A percentile compares a stretch with the other conserved stretches of the same genome.
Evolutionary conservation across 164 flowering plant species (phyloP).

Genomic region (Warburgia ugandensis): DNA sequence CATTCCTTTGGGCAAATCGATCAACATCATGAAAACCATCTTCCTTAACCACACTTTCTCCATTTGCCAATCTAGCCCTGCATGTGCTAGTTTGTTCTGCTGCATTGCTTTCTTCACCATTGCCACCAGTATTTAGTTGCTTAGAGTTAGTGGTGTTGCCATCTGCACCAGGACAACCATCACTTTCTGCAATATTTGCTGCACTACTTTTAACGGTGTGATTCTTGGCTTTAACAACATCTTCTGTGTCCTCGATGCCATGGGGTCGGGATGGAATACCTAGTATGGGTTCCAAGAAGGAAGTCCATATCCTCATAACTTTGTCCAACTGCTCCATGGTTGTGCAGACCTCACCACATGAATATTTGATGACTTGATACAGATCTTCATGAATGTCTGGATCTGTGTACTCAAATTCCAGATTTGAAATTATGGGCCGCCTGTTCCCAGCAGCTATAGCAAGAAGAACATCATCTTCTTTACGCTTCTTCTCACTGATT

Average conservation of each 20-base stretch:
- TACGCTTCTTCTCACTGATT: slow-evolving; percentile 66
- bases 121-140: slow-evolving; percentile 32
- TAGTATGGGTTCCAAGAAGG: slow-evolving; percentile 74
- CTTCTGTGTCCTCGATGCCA: slow-evolving; percentile 71
- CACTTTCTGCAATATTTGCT: slow-evolving; percentile 38
- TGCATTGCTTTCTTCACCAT: slow-evolving; percentile 36
- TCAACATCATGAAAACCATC: slow-evolving; percentile 36
- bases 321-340: slow-evolving; percentile 71
- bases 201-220: slow-evolving; percentile 27
- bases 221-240: slow-evolving; percentile 47
- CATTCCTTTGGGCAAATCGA: slow-evolving; percentile 26
- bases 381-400: slow-evolving; percentile 75
- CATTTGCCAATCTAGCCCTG: slow-evolving; percentile 35
- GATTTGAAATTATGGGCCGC: slow-evolving; percentile 49
- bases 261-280: slow-evolving; percentile 69
- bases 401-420: slow-evolving; percentile 65
- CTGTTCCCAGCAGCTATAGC: slow-evolving; percentile 75
- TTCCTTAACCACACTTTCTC: slow-evolving; percentile 32
- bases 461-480: slow-evolving; percentile 71
- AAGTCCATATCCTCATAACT: slow-evolving; percentile 91
- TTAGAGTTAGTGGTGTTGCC: slow-evolving; percentile 24
- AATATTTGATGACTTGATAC: slow-evolving; percentile 68
- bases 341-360: slow-evolving; percentile 74
- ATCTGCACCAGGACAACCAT: slow-evolving; percentile 41
- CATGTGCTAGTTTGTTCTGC: slow-evolving; percentile 42